A percentile compares a stretch with the other conserved stretches of the same genome.
phyloP scores from a whole-genome alignment of 805 yeast species.

The Teunomyces barrocoloradensis region DNA sequence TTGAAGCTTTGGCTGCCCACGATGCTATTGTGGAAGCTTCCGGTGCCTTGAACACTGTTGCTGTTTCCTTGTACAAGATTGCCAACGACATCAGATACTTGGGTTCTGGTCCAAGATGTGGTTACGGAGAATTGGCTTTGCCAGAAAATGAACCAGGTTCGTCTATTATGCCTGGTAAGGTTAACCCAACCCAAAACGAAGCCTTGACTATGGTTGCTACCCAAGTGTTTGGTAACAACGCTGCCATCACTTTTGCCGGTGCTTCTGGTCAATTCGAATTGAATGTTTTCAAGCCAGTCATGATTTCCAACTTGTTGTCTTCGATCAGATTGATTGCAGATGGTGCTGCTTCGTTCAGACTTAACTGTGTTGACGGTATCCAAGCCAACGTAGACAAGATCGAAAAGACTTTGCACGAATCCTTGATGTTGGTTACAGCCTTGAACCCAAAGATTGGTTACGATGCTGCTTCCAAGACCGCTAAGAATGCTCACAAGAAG shows the following conservation, averaged over 20 bases:
- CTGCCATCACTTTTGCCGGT: conserved; percentile 94
- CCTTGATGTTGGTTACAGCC: conserved; percentile 97
- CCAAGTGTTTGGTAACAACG: conserved; percentile 96
- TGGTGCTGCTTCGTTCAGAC: conserved; percentile 85
- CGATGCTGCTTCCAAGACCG: conserved; percentile 95
- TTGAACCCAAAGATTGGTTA: conserved; percentile 98
- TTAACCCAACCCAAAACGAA: conserved; percentile 98
- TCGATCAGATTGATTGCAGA: conserved; percentile 89
- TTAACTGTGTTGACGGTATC: conserved; percentile 94
- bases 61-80: conserved; percentile 89
- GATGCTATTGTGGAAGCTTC: conserved; percentile 98
- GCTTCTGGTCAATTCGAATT: conserved; percentile 98
- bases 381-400: conserved; percentile 85
- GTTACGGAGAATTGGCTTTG: conserved; percentile 90
- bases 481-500: conserved; percentile 98
- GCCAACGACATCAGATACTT: conserved; percentile 98
- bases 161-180: conserved; percentile 99
- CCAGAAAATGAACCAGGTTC: conserved; percentile 99
- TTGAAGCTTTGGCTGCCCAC: conserved; percentile 98
- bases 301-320: conserved; percentile 86
- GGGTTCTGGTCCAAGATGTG: conserved; percentile 99
- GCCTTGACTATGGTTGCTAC: conserved; percentile 98
- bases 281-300: conserved; percentile 95
- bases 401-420: conserved; percentile 83
- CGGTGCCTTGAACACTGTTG: conserved; percentile 95